Base-by-base conservation (phyloP, 2,329 filamentous ascomycete genomes). In the Arthrobotrys iridis region DNA sequence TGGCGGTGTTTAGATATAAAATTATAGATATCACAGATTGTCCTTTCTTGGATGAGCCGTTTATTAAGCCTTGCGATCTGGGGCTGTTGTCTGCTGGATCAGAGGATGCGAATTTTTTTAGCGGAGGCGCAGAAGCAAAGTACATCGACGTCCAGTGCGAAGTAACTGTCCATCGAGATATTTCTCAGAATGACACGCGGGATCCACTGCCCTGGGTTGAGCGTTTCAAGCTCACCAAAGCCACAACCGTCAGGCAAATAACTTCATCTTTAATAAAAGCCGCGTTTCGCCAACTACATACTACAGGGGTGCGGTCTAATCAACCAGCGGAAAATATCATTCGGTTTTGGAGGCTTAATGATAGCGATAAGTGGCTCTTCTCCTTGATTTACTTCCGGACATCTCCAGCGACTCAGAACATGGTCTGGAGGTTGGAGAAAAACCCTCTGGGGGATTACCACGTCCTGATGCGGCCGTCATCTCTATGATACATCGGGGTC, bases 1-100 rank as follows among this genome's bases (percentile, higher is more conserved):
- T 28, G 28, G 22, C 3, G 1, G 24, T 68, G 8, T 50, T 30
- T 41, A 48, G 40, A 28, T 73, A 59, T 30, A 60, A 60, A 20
- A 28, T 52, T n/a, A 55, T 22, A 7, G 43, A 73, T 41, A 46
- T 73, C 15, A 66, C 68, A 2, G 4, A 40, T n/a, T 73, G 5
- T 18, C 40, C 52, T 4, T 66, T 73, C 43, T 26, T 73, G 11
- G 60, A 73, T 11, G 68, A 73, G 18, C 68, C 60, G 1, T 60
- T 60, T 41, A 22, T 65, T 2, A 41, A 55, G 15, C 68, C 59
- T 3, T 57, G 22, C 13, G 3, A n/a, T n/a, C 8, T 6, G 26
- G 40, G n/a, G 22, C 13, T 3, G 18, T 43, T 13, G 10, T 2
- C 13, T 2, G 15, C 5, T 3, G 28, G 28, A 8, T 24, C 7